Evolutionary conservation across 2,329 filamentous ascomycete genomes (phyloP).

Genomic region (Neurospora crassa): DNA sequence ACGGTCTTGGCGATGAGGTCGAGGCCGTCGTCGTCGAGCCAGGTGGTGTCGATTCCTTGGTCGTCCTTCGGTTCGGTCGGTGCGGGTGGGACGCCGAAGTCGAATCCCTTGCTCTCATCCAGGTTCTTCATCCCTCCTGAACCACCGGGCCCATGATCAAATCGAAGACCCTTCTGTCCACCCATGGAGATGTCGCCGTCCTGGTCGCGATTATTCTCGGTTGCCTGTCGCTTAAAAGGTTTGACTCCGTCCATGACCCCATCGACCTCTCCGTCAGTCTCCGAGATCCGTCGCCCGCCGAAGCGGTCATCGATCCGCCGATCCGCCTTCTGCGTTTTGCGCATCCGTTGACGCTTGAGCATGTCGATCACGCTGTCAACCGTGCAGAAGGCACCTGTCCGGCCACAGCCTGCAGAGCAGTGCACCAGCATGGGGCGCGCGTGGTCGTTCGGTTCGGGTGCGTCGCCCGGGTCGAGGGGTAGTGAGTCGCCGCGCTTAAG

Average conservation of each 20-base stretch:
- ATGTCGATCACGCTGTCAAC: slow-evolving; percentile 95
- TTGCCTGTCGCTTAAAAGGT: slow-evolving; percentile 12
- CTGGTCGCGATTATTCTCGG: slow-evolving; percentile 17
- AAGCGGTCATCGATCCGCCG: slow-evolving; percentile 19
- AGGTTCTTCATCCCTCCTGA: background rate
- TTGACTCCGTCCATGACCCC: slow-evolving; percentile 5
- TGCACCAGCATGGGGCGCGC: slow-evolving; percentile 77
- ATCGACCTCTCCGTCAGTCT: background rate
- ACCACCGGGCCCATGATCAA: background rate
- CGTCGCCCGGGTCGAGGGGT: slow-evolving; percentile 41
- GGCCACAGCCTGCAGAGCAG: slow-evolving; percentile 90
- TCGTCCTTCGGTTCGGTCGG: background rate
- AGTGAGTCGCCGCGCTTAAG: slow-evolving; percentile 7
- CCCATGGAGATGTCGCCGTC: slow-evolving; percentile 41
- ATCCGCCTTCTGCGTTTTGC: slow-evolving; percentile 12
- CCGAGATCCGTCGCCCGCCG: background rate
- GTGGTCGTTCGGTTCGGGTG: slow-evolving; percentile 44
- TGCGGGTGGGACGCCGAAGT: background rate
- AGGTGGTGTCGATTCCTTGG: slow-evolving; percentile 39
- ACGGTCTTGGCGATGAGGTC: slow-evolving; percentile 84
- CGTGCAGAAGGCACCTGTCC: slow-evolving; percentile 93
- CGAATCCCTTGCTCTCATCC: background rate
- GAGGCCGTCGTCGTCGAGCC: slow-evolving; percentile 59
- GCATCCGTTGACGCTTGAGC: slow-evolving; percentile 70
- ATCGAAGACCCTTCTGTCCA: background rate